phyloP scores from a whole-genome alignment of 106 monocot genomes.

The Ottelia alismoides region DNA sequence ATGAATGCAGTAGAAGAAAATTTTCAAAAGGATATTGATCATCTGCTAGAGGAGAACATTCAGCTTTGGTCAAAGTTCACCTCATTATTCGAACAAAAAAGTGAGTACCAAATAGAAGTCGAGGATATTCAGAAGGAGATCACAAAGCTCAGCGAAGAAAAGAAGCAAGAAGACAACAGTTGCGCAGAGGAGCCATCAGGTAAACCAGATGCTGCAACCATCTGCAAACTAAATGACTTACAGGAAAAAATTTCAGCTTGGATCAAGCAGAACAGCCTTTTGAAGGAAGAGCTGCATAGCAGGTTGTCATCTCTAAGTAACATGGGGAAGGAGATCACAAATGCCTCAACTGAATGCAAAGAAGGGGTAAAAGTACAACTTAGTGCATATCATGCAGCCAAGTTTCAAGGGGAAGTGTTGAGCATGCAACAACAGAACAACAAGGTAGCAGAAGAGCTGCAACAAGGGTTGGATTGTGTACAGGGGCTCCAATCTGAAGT shows the following conservation, averaged over 20 bases:
- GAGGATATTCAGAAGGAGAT: constrained; percentile 34
- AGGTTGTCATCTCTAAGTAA: constrained; percentile 39
- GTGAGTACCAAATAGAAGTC: constrained; percentile 36
- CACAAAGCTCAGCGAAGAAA: constrained; percentile 19
- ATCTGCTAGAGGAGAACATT: constrained; percentile 73
- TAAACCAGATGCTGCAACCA: constrained; percentile 17
- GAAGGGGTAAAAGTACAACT: constrained; percentile 26
- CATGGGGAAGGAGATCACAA: constrained; percentile 54
- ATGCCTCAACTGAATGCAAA: constrained; percentile 17
- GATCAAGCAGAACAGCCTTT: constrained; percentile 54
- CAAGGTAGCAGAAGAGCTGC: constrained; percentile 46
- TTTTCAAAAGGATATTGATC: constrained; percentile 72
- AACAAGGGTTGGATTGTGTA: constrained; percentile 37
- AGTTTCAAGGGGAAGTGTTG: constrained; percentile 63
- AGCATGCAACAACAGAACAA: constrained; percentile 76
- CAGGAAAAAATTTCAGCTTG: constrained; percentile 58
- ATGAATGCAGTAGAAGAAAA: constrained; percentile 42
- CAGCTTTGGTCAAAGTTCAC: constrained; percentile 90
- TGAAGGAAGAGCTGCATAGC: constrained; percentile 45
- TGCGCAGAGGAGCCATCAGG: neutral
- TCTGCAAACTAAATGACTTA: constrained; percentile 42
- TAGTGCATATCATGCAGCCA: constrained; percentile 59
- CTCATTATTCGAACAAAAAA: constrained; percentile 75
- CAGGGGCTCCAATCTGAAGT: constrained; percentile 34
- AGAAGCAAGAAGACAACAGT: constrained; percentile 7